Base-by-base conservation (phyloP, 208 protist species). In the Sergeia podlipaevii region DNA sequence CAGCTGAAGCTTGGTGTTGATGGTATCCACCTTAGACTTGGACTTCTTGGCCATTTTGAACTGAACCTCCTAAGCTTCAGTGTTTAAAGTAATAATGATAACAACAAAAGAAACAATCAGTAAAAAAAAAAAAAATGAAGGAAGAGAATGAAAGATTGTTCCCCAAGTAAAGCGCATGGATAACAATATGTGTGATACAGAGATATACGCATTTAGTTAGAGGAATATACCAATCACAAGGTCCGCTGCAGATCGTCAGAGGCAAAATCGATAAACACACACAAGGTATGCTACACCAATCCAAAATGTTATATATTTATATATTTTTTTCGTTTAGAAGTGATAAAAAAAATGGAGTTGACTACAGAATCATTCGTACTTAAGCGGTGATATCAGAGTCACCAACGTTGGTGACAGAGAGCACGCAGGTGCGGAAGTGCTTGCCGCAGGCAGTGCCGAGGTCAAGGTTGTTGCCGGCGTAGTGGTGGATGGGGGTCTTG, bases 391-490 rank as follows among this genome's bases (percentile, higher is more conserved):
- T 97, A 63, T 98, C 91, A 41, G 91, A 95, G 68, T 96, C 91
- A 76, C 99, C 99, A 38, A 95, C 80, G 72, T 99, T 97, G 42
- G 96, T 98, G 78, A 99, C 97, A 67, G 88, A 93, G 47, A 99
- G 65, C 28, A 96, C 87, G 57, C 90, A 96, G 39, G 97, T 92
- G 77, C 96, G 92, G 96, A 98, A 99, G 78, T 98, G 97, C 76
- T 98, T 98, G 70, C 99, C 98, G 82, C 98, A 99, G 30, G 98
- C 96, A 17, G 98, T 99, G 32, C 99, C 99, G 24, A 99, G 91
- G 69, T 99, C 98, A 50, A 99, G 90, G 91, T 96, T 97, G 87
- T 97, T 98, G 44, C 98, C 98, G 38, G 83, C 74, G 93, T 99
- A 99, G 89, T 99, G 98, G 82, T 99, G 97, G 53, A 99, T 98